phyloP scores from a whole-genome alignment of 331 rosid species.

The Quercus phellos region DNA sequence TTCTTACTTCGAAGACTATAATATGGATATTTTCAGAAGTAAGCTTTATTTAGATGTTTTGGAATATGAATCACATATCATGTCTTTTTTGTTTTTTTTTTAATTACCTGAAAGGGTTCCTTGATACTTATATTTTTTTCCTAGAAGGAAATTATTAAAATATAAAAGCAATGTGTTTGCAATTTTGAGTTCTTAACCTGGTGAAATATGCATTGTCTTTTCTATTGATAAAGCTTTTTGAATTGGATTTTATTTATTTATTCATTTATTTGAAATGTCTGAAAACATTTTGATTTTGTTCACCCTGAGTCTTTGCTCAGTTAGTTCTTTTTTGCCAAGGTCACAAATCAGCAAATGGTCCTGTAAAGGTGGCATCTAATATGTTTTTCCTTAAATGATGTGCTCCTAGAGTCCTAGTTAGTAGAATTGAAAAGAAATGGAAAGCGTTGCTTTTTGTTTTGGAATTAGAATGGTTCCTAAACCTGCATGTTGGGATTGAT shows the following conservation, averaged over 20 bases:
- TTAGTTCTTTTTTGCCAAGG: not conserved
- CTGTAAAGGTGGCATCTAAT: not conserved
- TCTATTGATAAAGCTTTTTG: not conserved
- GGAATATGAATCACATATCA: slow-evolving; percentile 30
- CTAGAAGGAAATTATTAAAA: slow-evolving; percentile 21
- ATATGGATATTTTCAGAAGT: slow-evolving; percentile 36
- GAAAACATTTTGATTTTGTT: not conserved
- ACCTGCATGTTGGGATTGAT: too few species aligned
- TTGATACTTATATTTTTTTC: slow-evolving; percentile 20
- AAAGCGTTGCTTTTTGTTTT: not conserved
- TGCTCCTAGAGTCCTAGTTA: not conserved
- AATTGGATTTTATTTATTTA: not conserved
- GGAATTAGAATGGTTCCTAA: too few species aligned
- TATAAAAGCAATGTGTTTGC: slow-evolving; percentile 25
- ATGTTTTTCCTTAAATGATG: not conserved
- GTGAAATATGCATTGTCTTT: not conserved
- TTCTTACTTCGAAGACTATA: slow-evolving; percentile 31
- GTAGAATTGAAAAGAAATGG: not conserved
- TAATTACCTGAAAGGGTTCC: slow-evolving; percentile 14
- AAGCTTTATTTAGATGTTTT: slow-evolving; percentile 18
- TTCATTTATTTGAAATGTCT: not conserved
- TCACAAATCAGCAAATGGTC: not conserved
- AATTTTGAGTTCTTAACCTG: slow-evolving; percentile 12
- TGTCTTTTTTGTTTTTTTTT: not conserved
- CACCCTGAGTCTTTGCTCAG: not conserved